Conservation (phyloP, 2,329 filamentous ascomycete species). For the Fusarium fujikuroi region DNA sequence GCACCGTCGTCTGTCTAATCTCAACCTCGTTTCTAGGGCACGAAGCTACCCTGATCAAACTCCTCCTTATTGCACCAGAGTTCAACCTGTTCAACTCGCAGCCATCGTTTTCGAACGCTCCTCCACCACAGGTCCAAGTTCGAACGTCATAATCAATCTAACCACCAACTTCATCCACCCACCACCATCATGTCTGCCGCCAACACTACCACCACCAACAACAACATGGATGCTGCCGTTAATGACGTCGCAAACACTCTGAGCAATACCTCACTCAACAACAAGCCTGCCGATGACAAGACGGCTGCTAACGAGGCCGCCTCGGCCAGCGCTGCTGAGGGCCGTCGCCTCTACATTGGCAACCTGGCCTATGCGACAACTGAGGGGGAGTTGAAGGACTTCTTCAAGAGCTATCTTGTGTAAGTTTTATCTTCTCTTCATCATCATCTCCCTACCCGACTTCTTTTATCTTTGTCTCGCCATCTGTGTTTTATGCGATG, state of each 20-base stretch:
- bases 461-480: not conserved
- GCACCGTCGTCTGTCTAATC: slow-evolving; percentile 58
- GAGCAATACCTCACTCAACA: slow-evolving; percentile 76
- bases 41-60: slow-evolving; percentile 81
- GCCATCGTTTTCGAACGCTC: slow-evolving; percentile 59
- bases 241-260: slow-evolving; percentile 80
- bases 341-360: slow-evolving; percentile 99
- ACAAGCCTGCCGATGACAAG: slow-evolving; percentile 64
- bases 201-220: slow-evolving; percentile 44
- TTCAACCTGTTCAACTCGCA: slow-evolving; percentile 60
- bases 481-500: not conserved
- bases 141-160: slow-evolving; percentile 59
- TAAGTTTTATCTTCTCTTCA: slow-evolving; percentile 65
- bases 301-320: slow-evolving; percentile 84
- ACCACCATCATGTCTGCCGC: slow-evolving; percentile 82
- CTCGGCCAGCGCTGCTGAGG: slow-evolving; percentile 96
- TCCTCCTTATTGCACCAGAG: slow-evolving; percentile 75
- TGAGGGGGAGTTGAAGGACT: slow-evolving; percentile 99
- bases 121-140: slow-evolving; percentile 50
- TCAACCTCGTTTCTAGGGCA: slow-evolving; percentile 76
- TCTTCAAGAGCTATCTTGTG: slow-evolving; percentile 99
- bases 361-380: slow-evolving; percentile 99
- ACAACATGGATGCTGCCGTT: slow-evolving; percentile 70
- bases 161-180: slow-evolving; percentile 55
- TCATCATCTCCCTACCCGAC: not conserved